Base-by-base conservation (phyloP, 2,329 filamentous ascomycete species). In the Ophiognomonia clavigignenti-juglandacearum region DNA sequence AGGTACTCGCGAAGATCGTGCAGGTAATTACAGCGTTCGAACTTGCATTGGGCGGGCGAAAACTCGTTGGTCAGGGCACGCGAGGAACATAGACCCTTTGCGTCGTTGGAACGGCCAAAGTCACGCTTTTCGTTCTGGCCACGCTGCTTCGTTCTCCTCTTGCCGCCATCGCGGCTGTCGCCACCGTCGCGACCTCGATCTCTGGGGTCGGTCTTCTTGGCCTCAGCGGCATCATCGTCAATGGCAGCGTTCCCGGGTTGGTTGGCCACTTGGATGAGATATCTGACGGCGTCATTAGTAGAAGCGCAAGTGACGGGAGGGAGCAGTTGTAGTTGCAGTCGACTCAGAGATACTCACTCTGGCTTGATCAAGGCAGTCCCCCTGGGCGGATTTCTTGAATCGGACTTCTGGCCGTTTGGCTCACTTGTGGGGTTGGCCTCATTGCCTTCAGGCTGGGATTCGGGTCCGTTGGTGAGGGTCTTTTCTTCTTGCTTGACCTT, bases 1-100 rank as follows among this genome's bases (percentile, higher is more conserved):
- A 98, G 71, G 61, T 98, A 98, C 61, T 82, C 84, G 53, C 93
- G 82, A 38, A 98, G 69, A 59, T 96, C 82, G 61, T 98, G 93
- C 58, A 84, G 82, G 55, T 85, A 81, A 55, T 82, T 88, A 72
- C 93, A 98, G 52, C 80, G 82, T 26, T 88, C 91, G 57, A 84
- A 95, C 40, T 72, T 77, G 66, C 93, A 97, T 22, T 82, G 70
- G 53, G 75, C 73, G 0, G 90, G 88, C 3, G 88, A 91, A 64
- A 96, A 95, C 62, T 97, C 92, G 31, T 86, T 74, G 52, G 72
- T 77, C 58, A 82, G 77, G 16, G 80, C 79, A 51, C 87, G 77
- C 44, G 83, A 89, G 57, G 82, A 80, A 68, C 92, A 97, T 8
- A 97, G 77, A 34, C 80, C 80, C 46, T 91, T 75, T 24, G 79